phyloP scores from a whole-genome alignment of 225 moss, liverwort and hornwort species.

The Ulota crispa region DNA sequence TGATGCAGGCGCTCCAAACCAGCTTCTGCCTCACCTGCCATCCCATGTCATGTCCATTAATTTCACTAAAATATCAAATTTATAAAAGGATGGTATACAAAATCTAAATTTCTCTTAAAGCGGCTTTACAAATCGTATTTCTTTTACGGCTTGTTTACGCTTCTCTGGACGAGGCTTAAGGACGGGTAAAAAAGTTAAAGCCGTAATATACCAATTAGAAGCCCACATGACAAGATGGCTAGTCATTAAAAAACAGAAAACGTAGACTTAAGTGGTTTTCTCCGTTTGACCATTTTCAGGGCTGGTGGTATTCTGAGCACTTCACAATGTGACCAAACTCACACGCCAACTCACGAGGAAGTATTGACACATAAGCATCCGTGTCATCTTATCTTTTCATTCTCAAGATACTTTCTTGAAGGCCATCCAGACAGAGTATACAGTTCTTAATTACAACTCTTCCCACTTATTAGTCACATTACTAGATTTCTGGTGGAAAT shows the following conservation, averaged over 20 bases:
- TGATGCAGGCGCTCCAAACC: slow-evolving; percentile 96
- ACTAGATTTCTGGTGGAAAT: background rate
- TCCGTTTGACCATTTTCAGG: background rate
- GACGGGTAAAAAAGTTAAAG: background rate
- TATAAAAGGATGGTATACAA: no score
- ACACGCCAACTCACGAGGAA: background rate
- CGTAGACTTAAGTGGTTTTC: background rate
- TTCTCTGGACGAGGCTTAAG: background rate
- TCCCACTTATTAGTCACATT: background rate
- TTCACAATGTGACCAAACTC: background rate
- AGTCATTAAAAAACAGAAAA: background rate
- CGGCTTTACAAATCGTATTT: background rate
- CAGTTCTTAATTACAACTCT: no score
- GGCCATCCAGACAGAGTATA: background rate
- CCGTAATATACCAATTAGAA: background rate
- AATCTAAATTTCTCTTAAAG: no score
- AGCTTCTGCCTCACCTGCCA: slow-evolving; percentile 81
- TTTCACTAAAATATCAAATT: background rate
- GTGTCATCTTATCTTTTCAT: background rate
- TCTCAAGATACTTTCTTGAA: background rate
- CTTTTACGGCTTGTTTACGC: background rate
- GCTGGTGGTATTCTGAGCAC: background rate
- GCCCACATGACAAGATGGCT: background rate
- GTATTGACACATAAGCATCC: background rate
- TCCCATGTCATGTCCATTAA: slow-evolving; percentile 12